phyloP scores from a whole-genome alignment of 2,329 filamentous ascomycete genomes.

The Microdochium trichocladiopsis region DNA sequence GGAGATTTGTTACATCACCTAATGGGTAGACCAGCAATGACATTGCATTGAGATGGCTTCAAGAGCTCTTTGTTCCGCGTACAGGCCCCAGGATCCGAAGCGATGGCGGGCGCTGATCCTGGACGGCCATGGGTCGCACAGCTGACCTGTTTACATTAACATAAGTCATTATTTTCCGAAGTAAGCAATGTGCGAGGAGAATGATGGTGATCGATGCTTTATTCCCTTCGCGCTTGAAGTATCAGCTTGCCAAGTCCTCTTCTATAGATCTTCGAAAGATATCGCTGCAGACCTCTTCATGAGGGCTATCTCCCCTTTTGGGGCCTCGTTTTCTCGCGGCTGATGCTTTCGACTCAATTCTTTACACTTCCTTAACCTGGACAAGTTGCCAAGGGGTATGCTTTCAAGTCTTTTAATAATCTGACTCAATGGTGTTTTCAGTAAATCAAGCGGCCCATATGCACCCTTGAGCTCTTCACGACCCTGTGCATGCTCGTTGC shows the following conservation, averaged over 20 bases:
- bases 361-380: background rate
- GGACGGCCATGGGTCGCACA: background rate
- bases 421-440: background rate
- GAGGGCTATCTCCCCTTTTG: background rate
- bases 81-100: background rate
- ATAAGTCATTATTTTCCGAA: background rate
- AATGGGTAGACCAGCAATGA: background rate
- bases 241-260: background rate
- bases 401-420: background rate
- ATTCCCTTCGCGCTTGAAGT: background rate
- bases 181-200: background rate
- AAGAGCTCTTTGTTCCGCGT: background rate
- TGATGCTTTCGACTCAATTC: background rate
- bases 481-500: background rate
- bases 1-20: background rate
- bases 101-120: background rate
- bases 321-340: background rate
- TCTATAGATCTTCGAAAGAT: background rate
- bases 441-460: background rate
- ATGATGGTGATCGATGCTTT: background rate
- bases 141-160: background rate
- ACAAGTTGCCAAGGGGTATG: background rate
- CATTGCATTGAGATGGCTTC: background rate
- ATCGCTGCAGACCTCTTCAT: background rate
- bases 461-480: background rate